Percentiles rank a stretch among this genome's conserved stretches.
These are phyloP conservation scores for Tetrahymena malaccensis DNA, from an alignment of 73 alveolate genomes.

Conservation along the genomic window DNA sequence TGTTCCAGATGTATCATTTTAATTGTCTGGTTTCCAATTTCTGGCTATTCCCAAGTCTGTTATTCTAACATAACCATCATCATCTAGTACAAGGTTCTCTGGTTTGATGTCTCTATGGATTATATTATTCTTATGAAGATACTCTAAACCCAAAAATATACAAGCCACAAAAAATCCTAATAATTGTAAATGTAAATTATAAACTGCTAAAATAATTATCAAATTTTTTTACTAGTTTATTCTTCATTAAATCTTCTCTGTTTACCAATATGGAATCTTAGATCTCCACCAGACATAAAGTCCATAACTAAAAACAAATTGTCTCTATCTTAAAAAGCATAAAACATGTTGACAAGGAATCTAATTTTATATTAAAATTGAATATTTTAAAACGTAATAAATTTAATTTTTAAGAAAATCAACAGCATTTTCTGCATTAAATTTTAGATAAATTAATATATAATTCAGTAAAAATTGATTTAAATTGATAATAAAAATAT, in stretches of 20 bases:
- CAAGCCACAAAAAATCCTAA: conserved; percentile 61
- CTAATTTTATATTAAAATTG: conserved; percentile 7
- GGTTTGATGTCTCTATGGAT: conserved; percentile 79
- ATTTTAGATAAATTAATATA: no score
- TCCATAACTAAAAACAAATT: conserved; percentile 71
- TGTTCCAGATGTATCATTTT: conserved; percentile 25
- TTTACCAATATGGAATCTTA: conserved; percentile 44
- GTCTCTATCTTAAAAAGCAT: conserved; percentile 73
- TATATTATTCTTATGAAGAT: conserved; percentile 49
- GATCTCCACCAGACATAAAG: conserved; percentile 68
- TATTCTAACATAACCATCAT: conserved; percentile 53
- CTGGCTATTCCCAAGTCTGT: conserved; percentile 75
- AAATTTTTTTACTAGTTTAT: conserved; percentile 44
- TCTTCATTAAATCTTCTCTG: conserved; percentile 40
- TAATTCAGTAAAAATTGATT: no score
- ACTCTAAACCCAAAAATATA: conserved; percentile 48
- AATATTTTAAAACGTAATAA: no score
- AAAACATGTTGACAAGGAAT: conserved; percentile 75
- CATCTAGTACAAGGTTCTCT: conserved; percentile 66
- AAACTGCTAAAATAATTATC: neutral
- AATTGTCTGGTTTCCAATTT: conserved; percentile 46
- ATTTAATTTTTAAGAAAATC: no score
- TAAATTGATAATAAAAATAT: no score
- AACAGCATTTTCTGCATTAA: no score
- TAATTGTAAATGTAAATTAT: neutral